A percentile compares a stretch with the other conserved stretches of the same genome.
Conservation (phyloP, 2,329 filamentous ascomycete species). For the Fusarium pseudocircinatum region DNA sequence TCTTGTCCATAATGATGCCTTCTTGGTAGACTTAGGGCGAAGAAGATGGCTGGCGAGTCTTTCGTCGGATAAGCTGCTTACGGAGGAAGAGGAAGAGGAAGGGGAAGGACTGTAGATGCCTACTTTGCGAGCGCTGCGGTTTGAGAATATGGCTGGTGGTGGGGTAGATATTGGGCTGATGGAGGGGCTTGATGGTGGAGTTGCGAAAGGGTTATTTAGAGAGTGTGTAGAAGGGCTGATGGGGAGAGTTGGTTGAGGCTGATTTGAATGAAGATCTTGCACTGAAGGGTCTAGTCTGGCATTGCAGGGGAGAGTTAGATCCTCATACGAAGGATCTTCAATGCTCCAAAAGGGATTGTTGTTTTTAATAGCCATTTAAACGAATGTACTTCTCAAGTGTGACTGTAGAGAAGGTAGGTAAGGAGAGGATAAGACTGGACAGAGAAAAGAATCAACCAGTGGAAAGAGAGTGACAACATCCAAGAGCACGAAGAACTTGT, state of each 20-base stretch:
- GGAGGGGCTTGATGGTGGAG: not conserved
- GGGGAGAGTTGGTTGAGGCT: not conserved
- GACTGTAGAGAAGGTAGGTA: not conserved
- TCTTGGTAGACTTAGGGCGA: not conserved
- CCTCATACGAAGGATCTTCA: not conserved
- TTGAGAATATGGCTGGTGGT: not conserved
- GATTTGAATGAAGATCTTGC: not conserved
- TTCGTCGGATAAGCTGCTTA: not conserved
- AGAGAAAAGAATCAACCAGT: not conserved
- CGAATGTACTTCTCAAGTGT: rapidly evolving
- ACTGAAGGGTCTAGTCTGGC: not conserved
- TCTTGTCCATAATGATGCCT: not conserved
- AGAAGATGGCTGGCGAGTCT: not conserved
- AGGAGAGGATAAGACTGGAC: too few relatives aligned
- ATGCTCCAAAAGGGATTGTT: not conserved
- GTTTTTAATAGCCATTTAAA: not conserved
- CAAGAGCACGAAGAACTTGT: not conserved
- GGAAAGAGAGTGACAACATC: not conserved
- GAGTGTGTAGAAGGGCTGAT: not conserved
- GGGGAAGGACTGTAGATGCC: not conserved
- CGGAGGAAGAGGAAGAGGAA: too few relatives aligned
- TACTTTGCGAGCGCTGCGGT: not conserved
- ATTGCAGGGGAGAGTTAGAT: not conserved
- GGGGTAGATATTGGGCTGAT: not conserved
- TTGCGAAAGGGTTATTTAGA: not conserved